Conservation (phyloP, 805 yeast species). For the Suhomyces vadensis region DNA sequence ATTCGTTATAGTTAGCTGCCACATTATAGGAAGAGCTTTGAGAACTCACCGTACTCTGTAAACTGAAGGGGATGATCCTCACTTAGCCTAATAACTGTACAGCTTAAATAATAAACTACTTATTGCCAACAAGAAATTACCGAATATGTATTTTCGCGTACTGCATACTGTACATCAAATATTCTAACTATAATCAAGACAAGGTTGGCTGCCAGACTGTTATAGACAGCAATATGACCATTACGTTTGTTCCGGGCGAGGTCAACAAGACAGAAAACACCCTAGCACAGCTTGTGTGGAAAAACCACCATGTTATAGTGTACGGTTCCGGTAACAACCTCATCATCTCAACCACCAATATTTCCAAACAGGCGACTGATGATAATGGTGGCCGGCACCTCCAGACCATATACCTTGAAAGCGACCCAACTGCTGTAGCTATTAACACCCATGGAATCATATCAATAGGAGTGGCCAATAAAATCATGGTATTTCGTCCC, state of each 20-base stretch:
- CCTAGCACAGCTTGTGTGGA: constrained; percentile 65
- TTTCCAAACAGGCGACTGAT: constrained; percentile 6
- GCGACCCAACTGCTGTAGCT: constrained; percentile 67
- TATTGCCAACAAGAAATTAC: neutral
- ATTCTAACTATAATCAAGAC: no score
- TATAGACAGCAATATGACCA: constrained; percentile 44
- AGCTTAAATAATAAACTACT: no score
- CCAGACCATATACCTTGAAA: constrained; percentile 74
- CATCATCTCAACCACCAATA: constrained; percentile 38
- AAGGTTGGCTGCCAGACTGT: no score
- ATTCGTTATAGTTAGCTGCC: no score
- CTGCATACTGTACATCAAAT: no score
- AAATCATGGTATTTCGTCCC: constrained; percentile 56
- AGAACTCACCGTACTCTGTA: no score
- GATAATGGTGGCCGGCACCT: constrained; percentile 35
- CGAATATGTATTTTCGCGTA: no score
- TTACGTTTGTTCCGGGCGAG: constrained; percentile 82
- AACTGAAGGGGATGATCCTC: no score
- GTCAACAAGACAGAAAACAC: constrained; percentile 62
- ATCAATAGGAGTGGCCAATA: constrained; percentile 51
- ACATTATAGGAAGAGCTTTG: no score
- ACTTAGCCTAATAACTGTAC: no score
- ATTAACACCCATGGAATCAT: constrained; percentile 63
- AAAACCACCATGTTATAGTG: constrained; percentile 57
- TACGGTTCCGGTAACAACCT: constrained; percentile 90